A percentile compares a stretch with the other conserved stretches of the same genome.
These are phyloP conservation scores for Artomyces pyxidatus DNA, from an alignment of 768 basidiomycete genomes.

Conservation along the genomic window DNA sequence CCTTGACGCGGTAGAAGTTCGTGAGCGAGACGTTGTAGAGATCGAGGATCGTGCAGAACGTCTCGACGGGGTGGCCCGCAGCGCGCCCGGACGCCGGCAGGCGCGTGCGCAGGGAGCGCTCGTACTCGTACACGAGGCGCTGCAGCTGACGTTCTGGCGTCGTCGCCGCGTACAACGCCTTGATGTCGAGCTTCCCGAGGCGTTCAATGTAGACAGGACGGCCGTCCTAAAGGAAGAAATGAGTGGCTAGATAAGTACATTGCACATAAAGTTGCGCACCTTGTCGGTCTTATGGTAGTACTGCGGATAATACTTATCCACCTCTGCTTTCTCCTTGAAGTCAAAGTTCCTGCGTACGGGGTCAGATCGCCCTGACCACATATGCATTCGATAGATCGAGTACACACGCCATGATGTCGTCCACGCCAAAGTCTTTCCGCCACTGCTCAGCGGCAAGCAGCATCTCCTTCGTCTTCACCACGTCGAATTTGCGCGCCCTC, in stretches of 20 bases:
- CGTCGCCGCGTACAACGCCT: constrained; percentile 72
- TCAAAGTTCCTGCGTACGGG: constrained; percentile 60
- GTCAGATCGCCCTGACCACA: not conserved
- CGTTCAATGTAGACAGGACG: constrained; percentile 94
- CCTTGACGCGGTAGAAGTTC: constrained; percentile 87
- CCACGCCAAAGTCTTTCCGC: constrained; percentile 80
- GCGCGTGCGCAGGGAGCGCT: constrained; percentile 74
- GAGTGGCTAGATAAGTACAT: not conserved
- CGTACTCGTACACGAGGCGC: constrained; percentile 89
- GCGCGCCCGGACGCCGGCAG: constrained; percentile 69
- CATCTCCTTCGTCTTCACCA: constrained; percentile 78
- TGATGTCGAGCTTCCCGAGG: constrained; percentile 84
- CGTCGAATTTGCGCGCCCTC: constrained; percentile 89
- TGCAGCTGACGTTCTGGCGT: constrained; percentile 83
- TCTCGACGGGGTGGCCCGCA: constrained; percentile 86
- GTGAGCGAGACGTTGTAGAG: constrained; percentile 60
- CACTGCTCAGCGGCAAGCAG: constrained; percentile 75
- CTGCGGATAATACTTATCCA: constrained; percentile 91
- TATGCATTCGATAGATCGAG: not conserved
- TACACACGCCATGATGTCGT: constrained; percentile 60
- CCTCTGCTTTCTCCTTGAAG: constrained; percentile 74
- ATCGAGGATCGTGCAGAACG: constrained; percentile 96
- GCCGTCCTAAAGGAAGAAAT: constrained; percentile 57
- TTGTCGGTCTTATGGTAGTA: constrained; percentile 96
- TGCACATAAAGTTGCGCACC: constrained; percentile 32